These are phyloP conservation scores for Crithidia expoeki DNA, from an alignment of 208 protist species.

Conservation along the genomic window DNA sequence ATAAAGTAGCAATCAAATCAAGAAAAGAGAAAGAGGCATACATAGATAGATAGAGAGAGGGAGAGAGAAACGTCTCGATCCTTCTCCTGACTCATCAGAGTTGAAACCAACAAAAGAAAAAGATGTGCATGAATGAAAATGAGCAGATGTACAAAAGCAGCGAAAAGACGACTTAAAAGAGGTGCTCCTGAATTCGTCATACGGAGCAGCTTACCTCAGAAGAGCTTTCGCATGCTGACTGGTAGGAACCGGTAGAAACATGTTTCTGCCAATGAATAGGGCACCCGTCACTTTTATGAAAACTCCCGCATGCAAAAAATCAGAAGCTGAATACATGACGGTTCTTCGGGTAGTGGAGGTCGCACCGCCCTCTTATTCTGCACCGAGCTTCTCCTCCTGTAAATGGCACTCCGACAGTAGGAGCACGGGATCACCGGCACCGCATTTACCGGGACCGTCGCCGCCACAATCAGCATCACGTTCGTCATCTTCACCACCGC, in stretches of 20 bases:
- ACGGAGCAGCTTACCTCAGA: too few species aligned
- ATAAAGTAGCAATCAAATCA: too few species aligned
- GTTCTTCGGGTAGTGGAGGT: too few species aligned
- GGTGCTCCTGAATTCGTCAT: too few species aligned
- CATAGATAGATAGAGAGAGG: not conserved
- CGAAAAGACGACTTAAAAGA: not conserved
- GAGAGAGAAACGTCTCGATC: too few species aligned
- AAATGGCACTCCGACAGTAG: conserved; percentile 24
- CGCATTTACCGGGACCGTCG: conserved; percentile 15
- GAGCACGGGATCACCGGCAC: conserved; percentile 27
- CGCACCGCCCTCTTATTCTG: conserved; percentile 4
- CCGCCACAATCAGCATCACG: conserved; percentile 25
- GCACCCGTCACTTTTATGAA: too few species aligned
- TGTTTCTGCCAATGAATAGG: too few species aligned
- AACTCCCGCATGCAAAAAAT: too few species aligned
- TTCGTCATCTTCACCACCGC: conserved; percentile 28
- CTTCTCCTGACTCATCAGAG: too few species aligned
- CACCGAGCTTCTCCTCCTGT: conserved; percentile 32
- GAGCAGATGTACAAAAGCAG: not conserved
- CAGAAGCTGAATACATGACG: not conserved
- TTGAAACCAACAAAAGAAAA: conserved; percentile 8
- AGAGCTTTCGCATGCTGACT: too few species aligned
- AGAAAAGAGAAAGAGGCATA: conserved; percentile 1
- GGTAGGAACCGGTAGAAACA: too few species aligned
- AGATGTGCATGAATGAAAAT: too few species aligned